Conservation (phyloP, 768 basidiomycete genomes). For the Pluteus cervinus region DNA sequence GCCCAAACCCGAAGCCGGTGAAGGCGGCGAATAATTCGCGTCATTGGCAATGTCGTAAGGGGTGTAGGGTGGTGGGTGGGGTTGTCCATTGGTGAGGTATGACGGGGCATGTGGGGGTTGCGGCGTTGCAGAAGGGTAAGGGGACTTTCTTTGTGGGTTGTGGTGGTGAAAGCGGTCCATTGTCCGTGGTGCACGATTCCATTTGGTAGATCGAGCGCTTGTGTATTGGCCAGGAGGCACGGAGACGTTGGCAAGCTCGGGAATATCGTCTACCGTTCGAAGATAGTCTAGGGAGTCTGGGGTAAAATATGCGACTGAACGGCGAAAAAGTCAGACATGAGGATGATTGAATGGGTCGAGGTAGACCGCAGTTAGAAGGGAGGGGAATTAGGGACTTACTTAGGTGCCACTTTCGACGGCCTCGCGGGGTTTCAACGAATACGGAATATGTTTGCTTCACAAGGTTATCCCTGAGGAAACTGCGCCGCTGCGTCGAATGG, state of each 20-base stretch:
- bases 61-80: no score
- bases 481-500: slow-evolving; percentile 7
- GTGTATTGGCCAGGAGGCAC: slow-evolving; percentile 66
- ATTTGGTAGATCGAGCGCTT: slow-evolving; percentile 57
- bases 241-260: slow-evolving; percentile 47
- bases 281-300: slow-evolving; percentile 68
- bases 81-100: no score
- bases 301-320: slow-evolving; percentile 76
- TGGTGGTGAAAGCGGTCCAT: no score
- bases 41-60: no score
- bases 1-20: no score
- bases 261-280: slow-evolving; percentile 64
- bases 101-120: no score
- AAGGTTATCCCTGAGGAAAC: slow-evolving; percentile 65
- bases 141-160: no score
- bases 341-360: not conserved
- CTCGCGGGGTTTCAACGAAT: slow-evolving; percentile 59
- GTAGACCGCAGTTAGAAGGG: no score
- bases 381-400: slow-evolving; percentile 54
- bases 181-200: no score
- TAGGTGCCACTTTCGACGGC: slow-evolving; percentile 76
- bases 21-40: no score
- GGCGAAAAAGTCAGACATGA: slow-evolving; percentile 4
- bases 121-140: no score
- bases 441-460: slow-evolving; percentile 86